Conservation (phyloP, 129 eudicot species). For the Arctium minus region DNA sequence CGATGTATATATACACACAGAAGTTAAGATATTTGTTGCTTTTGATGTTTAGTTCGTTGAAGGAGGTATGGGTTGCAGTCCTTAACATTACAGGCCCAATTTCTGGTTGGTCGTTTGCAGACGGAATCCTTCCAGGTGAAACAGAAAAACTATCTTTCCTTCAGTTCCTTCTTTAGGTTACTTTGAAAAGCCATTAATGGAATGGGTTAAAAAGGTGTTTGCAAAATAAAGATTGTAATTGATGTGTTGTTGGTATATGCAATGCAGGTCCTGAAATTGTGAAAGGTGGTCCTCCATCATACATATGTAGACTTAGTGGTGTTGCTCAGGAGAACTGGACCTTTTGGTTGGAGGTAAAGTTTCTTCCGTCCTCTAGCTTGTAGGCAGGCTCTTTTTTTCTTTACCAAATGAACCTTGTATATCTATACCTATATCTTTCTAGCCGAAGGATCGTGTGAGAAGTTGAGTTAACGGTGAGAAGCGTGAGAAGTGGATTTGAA, state of each 20-base stretch:
- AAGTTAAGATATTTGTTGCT: background rate
- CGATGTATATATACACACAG: background rate
- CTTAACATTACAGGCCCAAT: constrained; percentile 95
- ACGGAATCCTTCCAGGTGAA: constrained; percentile 74
- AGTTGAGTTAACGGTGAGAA: too few species aligned
- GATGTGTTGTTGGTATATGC: constrained; percentile 5
- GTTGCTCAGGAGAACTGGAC: constrained; percentile 74
- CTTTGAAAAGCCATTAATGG: background rate
- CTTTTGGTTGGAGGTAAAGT: constrained; percentile 91
- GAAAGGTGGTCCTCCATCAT: constrained; percentile 81
- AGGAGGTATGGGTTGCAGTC: constrained; percentile 97
- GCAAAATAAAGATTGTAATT: background rate
- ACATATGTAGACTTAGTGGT: constrained; percentile 90
- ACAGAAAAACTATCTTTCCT: background rate
- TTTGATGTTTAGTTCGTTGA: constrained; percentile 61
- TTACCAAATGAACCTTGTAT: background rate
- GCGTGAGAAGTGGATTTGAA: too few species aligned
- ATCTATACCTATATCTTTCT: too few species aligned
- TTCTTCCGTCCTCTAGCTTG: constrained; percentile 12
- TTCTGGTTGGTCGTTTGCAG: constrained; percentile 89
- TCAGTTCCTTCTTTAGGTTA: background rate
- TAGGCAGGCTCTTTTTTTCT: background rate
- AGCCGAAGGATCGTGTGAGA: too few species aligned
- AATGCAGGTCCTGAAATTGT: constrained; percentile 67
- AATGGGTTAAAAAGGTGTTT: background rate